Evolutionary conservation across 306 rosid genomes (phyloP).

Genomic region (Hippophae gyantsensis): DNA sequence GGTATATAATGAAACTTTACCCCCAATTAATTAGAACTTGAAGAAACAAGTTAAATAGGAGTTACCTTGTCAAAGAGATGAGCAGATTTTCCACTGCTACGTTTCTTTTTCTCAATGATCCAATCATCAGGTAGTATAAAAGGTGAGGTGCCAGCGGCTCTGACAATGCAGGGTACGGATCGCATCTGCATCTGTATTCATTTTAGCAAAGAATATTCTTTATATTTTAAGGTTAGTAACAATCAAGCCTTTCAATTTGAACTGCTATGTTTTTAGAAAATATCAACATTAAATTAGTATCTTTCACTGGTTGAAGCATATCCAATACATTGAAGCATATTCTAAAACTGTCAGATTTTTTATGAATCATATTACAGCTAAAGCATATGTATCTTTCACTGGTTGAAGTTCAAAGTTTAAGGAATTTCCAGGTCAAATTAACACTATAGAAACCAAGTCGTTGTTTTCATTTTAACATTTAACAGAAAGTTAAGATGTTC

Average conservation of each 20-base stretch:
- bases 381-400: background rate
- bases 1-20: background rate
- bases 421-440: background rate
- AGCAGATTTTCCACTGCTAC: slow-evolving; percentile 9
- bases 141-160: background rate
- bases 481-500: background rate
- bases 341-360: no score
- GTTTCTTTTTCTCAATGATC: slow-evolving; percentile 25
- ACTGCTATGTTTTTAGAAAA: background rate
- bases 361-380: no score
- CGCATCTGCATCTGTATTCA: slow-evolving; percentile 23
- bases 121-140: slow-evolving; percentile 32
- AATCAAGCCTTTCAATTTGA: slow-evolving; percentile 6
- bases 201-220: slow-evolving; percentile 7
- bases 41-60: background rate
- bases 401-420: background rate
- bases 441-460: background rate
- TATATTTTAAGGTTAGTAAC: background rate
- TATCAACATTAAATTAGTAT: background rate
- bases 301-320: no score
- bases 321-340: no score
- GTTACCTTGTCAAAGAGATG: slow-evolving; percentile 25
- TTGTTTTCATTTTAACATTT: background rate
- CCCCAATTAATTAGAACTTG: slow-evolving; percentile 2
- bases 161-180: background rate